Evolutionary conservation across 192 early-diverging fungal species (phyloP).

Genomic region (Podila minutissima): DNA sequence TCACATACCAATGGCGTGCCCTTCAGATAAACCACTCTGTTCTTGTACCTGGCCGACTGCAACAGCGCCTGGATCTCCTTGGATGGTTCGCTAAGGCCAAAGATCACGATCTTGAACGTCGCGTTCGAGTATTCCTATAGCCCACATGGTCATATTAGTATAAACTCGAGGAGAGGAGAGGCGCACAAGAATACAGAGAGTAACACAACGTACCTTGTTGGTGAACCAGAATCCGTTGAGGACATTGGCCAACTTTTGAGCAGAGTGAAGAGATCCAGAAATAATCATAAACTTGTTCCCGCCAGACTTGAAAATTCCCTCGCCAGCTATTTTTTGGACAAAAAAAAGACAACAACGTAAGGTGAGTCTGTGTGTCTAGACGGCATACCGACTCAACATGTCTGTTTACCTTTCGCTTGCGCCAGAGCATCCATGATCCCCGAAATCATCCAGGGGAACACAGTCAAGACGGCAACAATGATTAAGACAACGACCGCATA

Average conservation of each 20-base stretch:
- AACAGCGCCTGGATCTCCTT: conserved; percentile 44
- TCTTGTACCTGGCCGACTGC: conserved; percentile 48
- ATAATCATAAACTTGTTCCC: conserved; percentile 59
- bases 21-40: conserved; percentile 45
- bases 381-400: not conserved
- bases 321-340: conserved; percentile 25
- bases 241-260: conserved; percentile 51
- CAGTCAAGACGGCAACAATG: conserved; percentile 64
- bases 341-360: not conserved
- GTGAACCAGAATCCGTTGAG: conserved; percentile 53
- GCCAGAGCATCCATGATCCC: conserved; percentile 55
- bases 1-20: conserved; percentile 42
- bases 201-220: conserved; percentile 25
- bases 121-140: conserved; percentile 43
- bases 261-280: conserved; percentile 55
- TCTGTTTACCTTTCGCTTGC: conserved; percentile 30
- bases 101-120: conserved; percentile 45
- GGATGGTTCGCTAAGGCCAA: conserved; percentile 42
- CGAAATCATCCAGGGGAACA: conserved; percentile 67
- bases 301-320: conserved; percentile 50
- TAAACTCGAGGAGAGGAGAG: not conserved
- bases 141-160: not conserved
- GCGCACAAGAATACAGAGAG: not conserved
- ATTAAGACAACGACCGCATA: conserved; percentile 67
- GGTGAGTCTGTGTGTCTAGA: not conserved